A percentile compares a stretch with the other conserved stretches of the same genome.
These are phyloP conservation scores for Leptodermis oblonga DNA, from an alignment of 257 asterid species.

Conservation along the genomic window DNA sequence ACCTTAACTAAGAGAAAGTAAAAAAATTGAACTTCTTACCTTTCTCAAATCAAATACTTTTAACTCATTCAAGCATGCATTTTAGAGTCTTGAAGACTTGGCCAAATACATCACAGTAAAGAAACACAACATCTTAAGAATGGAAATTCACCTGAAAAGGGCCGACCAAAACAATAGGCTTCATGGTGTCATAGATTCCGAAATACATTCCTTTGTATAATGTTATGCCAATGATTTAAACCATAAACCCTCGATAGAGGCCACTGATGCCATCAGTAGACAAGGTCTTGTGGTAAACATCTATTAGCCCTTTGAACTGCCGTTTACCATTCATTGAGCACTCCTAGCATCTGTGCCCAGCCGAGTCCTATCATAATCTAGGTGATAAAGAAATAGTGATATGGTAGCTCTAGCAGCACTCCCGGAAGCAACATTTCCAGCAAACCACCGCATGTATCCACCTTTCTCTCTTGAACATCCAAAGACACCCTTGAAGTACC, in stretches of 20 bases:
- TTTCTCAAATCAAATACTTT: background rate
- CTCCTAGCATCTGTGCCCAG: conserved; percentile 33
- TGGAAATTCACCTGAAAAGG: conserved; percentile 49
- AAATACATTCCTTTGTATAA: conserved; percentile 96
- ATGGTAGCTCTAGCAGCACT: conserved; percentile 99
- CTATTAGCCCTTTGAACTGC: conserved; percentile 42
- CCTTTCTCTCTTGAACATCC: conserved; percentile 82
- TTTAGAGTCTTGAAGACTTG: background rate
- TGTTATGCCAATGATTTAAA: conserved; percentile 77
- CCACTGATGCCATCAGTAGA: conserved; percentile 75
- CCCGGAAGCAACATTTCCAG: conserved; percentile 95
- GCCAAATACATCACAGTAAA: background rate
- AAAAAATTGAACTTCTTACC: too few relatives aligned
- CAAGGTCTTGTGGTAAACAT: conserved; percentile 78
- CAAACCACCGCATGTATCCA: conserved; percentile 86
- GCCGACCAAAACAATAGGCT: conserved; percentile 89
- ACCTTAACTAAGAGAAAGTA: too few relatives aligned
- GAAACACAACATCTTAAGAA: background rate
- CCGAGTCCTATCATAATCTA: conserved; percentile 46
- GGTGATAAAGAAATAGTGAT: conserved; percentile 44
- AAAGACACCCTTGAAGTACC: conserved; percentile 64
- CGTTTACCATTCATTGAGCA: conserved; percentile 29
- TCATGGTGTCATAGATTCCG: conserved; percentile 92
- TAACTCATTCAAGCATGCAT: background rate
- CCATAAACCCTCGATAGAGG: conserved; percentile 91